Percentiles rank a stretch among this genome's conserved stretches.
Conservation (phyloP, 179 eudicot genomes). For the Amaranthus tricolor region DNA sequence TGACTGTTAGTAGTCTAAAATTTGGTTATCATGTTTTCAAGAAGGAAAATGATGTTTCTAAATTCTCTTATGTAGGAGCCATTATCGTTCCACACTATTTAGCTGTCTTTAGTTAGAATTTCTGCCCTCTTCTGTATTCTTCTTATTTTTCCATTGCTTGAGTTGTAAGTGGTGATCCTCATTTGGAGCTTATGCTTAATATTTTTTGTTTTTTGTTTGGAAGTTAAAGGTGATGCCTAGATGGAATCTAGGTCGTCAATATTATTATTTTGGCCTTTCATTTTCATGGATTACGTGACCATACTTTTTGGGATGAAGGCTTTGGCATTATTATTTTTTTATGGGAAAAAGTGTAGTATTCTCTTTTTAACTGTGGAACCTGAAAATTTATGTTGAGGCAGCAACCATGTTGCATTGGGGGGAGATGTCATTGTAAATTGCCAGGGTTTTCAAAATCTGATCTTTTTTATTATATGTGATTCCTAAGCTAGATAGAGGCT, state of each 20-base stretch:
- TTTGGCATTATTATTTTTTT: no score
- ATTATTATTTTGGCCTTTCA: background rate
- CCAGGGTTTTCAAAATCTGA: background rate
- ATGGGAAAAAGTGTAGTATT: background rate
- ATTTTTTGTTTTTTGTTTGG: background rate
- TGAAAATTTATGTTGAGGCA: background rate
- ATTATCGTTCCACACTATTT: background rate
- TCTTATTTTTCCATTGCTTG: background rate
- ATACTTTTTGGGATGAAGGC: no score
- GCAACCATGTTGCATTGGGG: background rate
- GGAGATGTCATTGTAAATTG: no score
- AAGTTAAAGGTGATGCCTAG: background rate
- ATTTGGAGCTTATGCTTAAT: background rate
- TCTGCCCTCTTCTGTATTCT: background rate
- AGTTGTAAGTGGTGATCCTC: background rate
- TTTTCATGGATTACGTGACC: background rate
- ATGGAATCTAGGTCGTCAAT: background rate
- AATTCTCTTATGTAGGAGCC: background rate
- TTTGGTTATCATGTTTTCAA: background rate
- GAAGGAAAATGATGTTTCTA: background rate
- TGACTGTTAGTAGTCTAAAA: background rate
- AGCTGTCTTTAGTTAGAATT: background rate
- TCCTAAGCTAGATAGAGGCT: background rate
- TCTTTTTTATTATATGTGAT: background rate
- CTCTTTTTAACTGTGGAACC: background rate